Evolutionary conservation across 2,329 filamentous ascomycete genomes (phyloP).

Genomic region (Aspergillus fructus): DNA sequence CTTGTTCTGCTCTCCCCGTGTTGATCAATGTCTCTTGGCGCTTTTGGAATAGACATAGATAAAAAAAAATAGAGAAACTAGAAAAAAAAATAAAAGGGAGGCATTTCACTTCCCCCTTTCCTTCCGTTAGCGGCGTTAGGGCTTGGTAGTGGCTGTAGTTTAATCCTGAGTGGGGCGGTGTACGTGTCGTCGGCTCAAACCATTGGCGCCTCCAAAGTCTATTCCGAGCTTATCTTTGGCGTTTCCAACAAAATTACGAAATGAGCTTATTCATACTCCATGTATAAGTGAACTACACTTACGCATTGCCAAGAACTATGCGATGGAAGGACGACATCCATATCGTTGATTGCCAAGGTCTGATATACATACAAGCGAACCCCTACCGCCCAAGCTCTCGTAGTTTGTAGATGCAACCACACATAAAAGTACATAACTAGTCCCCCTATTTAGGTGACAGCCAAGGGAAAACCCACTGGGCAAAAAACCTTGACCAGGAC

Average conservation of each 20-base stretch:
- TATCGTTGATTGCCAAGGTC: not conserved
- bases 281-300: too few relatives aligned
- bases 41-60: not conserved
- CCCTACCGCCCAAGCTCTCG: not conserved
- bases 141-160: not conserved
- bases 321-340: not conserved
- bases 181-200: constrained; percentile 5
- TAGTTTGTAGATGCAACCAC: too few relatives aligned
- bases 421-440: too few relatives aligned
- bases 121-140: not conserved
- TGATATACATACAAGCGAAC: not conserved
- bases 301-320: not conserved
- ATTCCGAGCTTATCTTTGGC: constrained; percentile 3
- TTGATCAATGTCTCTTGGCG: not conserved
- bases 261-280: not conserved
- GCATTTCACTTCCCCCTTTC: constrained; percentile 2
- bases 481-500: constrained; percentile 22
- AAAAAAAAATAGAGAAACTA: not conserved
- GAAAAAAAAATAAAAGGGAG: not conserved
- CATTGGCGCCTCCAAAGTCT: constrained; percentile 4
- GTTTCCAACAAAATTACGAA: not conserved
- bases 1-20: not conserved
- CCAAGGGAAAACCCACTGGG: constrained; percentile 19
- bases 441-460: not conserved
- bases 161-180: not conserved